phyloP scores from a whole-genome alignment of 164 flowering plant species.

The Berberis thunbergii region DNA sequence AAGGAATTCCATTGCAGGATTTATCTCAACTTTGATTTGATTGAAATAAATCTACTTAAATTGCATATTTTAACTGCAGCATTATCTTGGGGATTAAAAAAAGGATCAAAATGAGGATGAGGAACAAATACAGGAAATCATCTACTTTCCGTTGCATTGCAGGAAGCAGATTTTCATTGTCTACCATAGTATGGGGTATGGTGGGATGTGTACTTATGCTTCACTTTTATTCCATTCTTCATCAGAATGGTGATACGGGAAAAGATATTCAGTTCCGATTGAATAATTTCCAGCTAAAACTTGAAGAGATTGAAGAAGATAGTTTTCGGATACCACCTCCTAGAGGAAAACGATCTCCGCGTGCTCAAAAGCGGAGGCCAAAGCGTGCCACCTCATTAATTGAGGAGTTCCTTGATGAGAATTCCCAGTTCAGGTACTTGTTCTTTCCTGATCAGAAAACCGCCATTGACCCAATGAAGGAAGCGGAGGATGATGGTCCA shows the following conservation, averaged over 20 bases:
- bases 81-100: constrained; percentile 48
- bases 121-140: constrained; percentile 82
- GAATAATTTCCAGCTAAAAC: constrained; percentile 41
- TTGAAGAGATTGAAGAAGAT: constrained; percentile 78
- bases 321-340: constrained; percentile 69
- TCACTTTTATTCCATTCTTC: constrained; percentile 44
- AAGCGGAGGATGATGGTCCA: constrained; percentile 41
- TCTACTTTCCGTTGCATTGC: constrained; percentile 73
- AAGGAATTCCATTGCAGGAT: not conserved
- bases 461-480: constrained; percentile 64
- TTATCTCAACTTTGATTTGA: constrained; percentile 19
- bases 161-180: constrained; percentile 65
- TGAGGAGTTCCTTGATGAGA: constrained; percentile 92
- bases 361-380: constrained; percentile 72
- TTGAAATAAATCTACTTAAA: constrained; percentile 37
- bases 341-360: constrained; percentile 71
- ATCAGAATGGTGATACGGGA: constrained; percentile 18
- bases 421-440: constrained; percentile 60
- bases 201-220: constrained; percentile 58
- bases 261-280: constrained; percentile 24
- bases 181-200: constrained; percentile 48
- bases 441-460: constrained; percentile 68
- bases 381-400: constrained; percentile 47
- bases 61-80: constrained; percentile 51
- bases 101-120: constrained; percentile 57